Base-by-base conservation (phyloP, 2,329 filamentous ascomycete species). In the Colletotrichum tabaci region DNA sequence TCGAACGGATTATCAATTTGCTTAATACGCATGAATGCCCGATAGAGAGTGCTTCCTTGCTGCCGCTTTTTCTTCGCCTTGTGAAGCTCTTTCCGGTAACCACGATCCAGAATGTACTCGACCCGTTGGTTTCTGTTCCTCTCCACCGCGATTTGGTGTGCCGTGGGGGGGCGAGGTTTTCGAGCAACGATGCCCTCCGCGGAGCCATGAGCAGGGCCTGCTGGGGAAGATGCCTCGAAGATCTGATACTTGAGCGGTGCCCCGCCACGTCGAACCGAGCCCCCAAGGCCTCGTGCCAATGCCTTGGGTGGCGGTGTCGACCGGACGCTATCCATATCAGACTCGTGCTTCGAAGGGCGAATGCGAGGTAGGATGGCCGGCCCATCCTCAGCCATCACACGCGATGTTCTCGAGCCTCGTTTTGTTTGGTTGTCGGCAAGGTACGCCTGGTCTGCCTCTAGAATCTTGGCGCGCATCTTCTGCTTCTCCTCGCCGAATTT, bases 61-160 rank as follows among this genome's bases (percentile, higher is more conserved):
- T 88, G 88, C 5, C 93, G 88, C 21, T 83, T 77, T 75, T 90
- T 91, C 57, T 90, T 89, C 15, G 90, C 88, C 66, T 85, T 85
- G 77, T 91, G 89, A 77, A 95, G 92, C 62, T 89, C 86, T 74
- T 86, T 87, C 60, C 92, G 89, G 44, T 96, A 84, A 40, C 92
- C 91, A n/a, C 91, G 90, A 75, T 94, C 92, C 18, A 96, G 88
- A 62, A 94, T 93, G 76, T 95, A 92, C 77, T 95, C 92, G n/a
- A 96, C 93, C 7, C 93, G 90, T 77, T 94, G 90, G 72, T 90
- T 92, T 21, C 94, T 87, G 80, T 95, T 95, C 66, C 91, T 89
- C 80, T 95, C 93, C 1, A 96, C 92, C 0, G 93, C 93, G 49
- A 95, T 85, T 81, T 96, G 94, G 80, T 96, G 94, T 46, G 93